These are phyloP conservation scores for Parasitella parasitica DNA, from an alignment of 371 early-diverging fungal genomes.

Conservation along the genomic window DNA sequence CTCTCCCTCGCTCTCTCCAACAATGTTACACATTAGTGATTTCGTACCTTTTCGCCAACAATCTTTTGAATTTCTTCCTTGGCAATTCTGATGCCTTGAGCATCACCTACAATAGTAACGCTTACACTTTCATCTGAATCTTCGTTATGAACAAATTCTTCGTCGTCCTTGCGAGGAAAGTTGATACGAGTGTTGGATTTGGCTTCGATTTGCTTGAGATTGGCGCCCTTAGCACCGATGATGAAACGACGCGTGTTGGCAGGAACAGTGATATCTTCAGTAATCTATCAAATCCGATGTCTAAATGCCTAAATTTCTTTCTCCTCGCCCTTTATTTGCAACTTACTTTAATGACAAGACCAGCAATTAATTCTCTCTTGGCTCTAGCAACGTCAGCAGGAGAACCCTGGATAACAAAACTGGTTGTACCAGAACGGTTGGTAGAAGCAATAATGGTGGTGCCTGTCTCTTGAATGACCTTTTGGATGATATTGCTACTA, in stretches of 20 bases:
- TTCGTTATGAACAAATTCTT: conserved; percentile 39
- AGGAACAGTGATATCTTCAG: conserved; percentile 72
- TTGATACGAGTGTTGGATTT: conserved; percentile 80
- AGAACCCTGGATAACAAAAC: conserved; percentile 84
- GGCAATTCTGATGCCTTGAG: conserved; percentile 80
- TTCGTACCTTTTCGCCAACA: conserved; percentile 69
- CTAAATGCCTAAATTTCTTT: neutral
- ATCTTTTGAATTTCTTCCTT: conserved; percentile 83
- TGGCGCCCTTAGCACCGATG: conserved; percentile 83
- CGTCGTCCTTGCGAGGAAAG: conserved; percentile 63
- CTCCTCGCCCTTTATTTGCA: neutral
- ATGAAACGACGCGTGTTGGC: conserved; percentile 78
- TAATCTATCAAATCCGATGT: conserved; percentile 28
- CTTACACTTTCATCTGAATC: conserved; percentile 57
- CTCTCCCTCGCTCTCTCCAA: neutral
- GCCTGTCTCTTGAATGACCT: conserved; percentile 66
- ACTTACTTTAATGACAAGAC: conserved; percentile 74
- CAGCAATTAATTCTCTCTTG: conserved; percentile 74
- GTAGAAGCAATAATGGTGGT: conserved; percentile 89
- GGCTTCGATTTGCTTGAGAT: conserved; percentile 70
- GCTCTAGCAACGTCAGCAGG: conserved; percentile 77
- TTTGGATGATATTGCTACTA: conserved; percentile 69
- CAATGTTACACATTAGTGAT: neutral
- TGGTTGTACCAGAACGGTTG: conserved; percentile 75
- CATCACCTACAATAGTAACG: conserved; percentile 85